Conservation (phyloP, 768 basidiomycete species). For the Pisolithus marmoratus region DNA sequence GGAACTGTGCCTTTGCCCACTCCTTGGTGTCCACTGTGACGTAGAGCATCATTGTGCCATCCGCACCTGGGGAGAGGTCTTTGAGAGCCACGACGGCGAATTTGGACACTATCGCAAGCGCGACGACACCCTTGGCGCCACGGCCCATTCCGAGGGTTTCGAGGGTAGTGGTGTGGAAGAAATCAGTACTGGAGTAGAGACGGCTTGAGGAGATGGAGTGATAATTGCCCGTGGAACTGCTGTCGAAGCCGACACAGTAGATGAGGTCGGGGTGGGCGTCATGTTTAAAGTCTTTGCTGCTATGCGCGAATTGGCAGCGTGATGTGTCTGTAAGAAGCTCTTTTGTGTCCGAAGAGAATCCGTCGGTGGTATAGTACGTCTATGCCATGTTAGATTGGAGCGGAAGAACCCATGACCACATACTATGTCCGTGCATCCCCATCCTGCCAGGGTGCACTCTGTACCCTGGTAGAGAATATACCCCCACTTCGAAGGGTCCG, state of each 20-base stretch:
- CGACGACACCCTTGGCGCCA: conserved; percentile 84
- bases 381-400: conserved; percentile 26
- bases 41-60: conserved; percentile 78
- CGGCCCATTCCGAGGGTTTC: conserved; percentile 86
- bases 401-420: not conserved
- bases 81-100: conserved; percentile 88
- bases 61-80: conserved; percentile 48
- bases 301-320: conserved; percentile 86
- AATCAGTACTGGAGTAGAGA: conserved; percentile 82
- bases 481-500: conserved; percentile 61
- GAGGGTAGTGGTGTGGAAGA: conserved; percentile 59
- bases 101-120: conserved; percentile 88
- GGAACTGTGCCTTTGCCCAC: conserved; percentile 91
- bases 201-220: conserved; percentile 54
- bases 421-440: conserved; percentile 76
- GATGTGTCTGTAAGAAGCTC: conserved; percentile 66
- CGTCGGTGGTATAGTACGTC: conserved; percentile 88
- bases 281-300: conserved; percentile 76
- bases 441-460: conserved; percentile 49
- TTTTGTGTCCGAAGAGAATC: conserved; percentile 58
- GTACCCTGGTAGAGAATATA: conserved; percentile 79
- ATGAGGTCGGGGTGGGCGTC: conserved; percentile 69
- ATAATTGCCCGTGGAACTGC: conserved; percentile 34
- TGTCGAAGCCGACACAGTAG: conserved; percentile 87
- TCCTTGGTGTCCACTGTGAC: conserved; percentile 76